Evolutionary conservation across 2,329 filamentous ascomycete species (phyloP).

Genomic region (Diaporthe sp.): DNA sequence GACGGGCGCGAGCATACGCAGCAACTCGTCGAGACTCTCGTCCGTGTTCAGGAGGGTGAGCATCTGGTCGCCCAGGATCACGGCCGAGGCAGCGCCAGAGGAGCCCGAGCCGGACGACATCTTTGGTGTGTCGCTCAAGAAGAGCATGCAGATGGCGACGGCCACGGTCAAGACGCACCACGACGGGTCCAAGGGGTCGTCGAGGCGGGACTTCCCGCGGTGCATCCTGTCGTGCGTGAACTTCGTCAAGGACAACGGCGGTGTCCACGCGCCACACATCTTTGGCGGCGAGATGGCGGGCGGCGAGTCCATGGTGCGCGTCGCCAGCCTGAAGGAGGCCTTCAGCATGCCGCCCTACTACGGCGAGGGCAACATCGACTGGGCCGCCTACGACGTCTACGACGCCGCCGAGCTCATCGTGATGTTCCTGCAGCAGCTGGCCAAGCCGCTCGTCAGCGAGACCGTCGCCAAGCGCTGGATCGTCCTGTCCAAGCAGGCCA

Average conservation of each 20-base stretch:
- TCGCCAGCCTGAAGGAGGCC: constrained; percentile 48
- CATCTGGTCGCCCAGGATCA: constrained; percentile 39
- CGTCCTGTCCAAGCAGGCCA: constrained; percentile 52
- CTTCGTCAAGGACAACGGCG: constrained; percentile 49
- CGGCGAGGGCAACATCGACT: constrained; percentile 49
- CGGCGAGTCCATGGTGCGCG: constrained; percentile 44
- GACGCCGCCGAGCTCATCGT: constrained; percentile 55
- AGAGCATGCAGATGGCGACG: constrained; percentile 52
- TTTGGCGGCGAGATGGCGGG: constrained; percentile 46
- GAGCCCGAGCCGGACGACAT: constrained; percentile 44
- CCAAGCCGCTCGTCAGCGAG: constrained; percentile 51
- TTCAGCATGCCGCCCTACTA: constrained; percentile 50
- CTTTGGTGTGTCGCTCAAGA: constrained; percentile 52
- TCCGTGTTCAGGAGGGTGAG: constrained; percentile 47
- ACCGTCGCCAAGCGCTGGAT: constrained; percentile 52
- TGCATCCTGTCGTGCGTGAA: constrained; percentile 53
- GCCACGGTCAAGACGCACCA: constrained; percentile 52
- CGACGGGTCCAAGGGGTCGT: constrained; percentile 45
- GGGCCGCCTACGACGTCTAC: constrained; percentile 49
- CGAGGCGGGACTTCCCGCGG: constrained; percentile 53
- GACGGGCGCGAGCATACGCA: constrained; percentile 31
- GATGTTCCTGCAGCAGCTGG: constrained; percentile 51
- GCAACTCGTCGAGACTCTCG: constrained; percentile 40
- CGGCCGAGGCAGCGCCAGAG: constrained; percentile 42
- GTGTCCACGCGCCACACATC: constrained; percentile 48